Base-by-base conservation (phyloP, 805 yeast genomes). In the Candida patagonica region DNA sequence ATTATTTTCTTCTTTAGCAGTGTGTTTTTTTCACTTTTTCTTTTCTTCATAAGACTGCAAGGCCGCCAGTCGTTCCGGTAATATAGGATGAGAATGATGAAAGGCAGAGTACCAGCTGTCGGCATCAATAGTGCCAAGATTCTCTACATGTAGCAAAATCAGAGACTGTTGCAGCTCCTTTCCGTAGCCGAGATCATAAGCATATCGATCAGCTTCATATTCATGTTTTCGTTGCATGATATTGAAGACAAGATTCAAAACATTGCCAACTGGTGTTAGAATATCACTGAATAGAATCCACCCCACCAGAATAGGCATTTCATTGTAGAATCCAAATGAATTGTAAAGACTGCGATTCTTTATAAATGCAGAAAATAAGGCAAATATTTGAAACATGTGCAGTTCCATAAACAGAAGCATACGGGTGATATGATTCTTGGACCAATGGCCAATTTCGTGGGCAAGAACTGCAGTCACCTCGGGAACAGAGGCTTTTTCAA, bases 401-500 rank as follows among this genome's bases (percentile, higher is more conserved):
- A 65, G 58, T 61, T 85, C 88, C 35, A 76, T 67, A 46, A 79
- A 71, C 4, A 72, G 54, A 54, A 92, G 62, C 70, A 80, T 73
- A 57, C 78, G 78, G n/a, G 88, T 67, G 45, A 88, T 80, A 61
- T 92, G 99, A 43, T 81, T 78, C 59, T 82, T 71, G 53, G 80
- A 79, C 99, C 99, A 92, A 61, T 92, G 99, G 38, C 99, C 99
- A 51, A 92, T 80, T 66, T 92, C 99, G 57, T 92, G 99, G n/a
- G 95, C 97, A 48, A 89, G 70, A 1, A 92, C 95, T 38, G 97
- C 96, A 38, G 87, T 85, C 30, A 87, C 84, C 62, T 92, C 94
- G 31, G 71, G 73, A 22, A 75, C 72, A 23, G 87, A 64, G 25
- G 87, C 78, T 43, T 84, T 80, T 45, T 83, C 76, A 48, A 92